Evolutionary conservation across 495 filamentous ascomycete species (phyloP).

Genomic region (Daldinia childiae): DNA sequence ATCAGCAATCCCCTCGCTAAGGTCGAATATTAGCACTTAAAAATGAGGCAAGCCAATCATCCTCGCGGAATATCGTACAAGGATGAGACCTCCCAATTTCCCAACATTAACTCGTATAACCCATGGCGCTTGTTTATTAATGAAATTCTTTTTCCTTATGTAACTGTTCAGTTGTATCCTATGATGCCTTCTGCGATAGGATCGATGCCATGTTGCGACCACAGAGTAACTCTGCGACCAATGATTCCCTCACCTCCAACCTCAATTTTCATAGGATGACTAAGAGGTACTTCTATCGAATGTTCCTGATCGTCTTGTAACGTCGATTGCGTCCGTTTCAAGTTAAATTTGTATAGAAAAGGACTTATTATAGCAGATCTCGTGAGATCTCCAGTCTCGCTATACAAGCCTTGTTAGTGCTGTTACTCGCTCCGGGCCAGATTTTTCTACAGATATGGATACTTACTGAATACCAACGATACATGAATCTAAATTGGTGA

Average conservation of each 20-base stretch:
- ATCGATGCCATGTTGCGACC: conserved; percentile 32
- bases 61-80: no score
- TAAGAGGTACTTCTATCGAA: conserved; percentile 46
- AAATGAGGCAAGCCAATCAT: no score
- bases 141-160: neutral
- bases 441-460: neutral
- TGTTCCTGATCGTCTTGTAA: neutral
- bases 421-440: neutral
- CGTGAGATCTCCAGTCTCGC: conserved; percentile 52
- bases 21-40: no score
- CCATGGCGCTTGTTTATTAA: neutral
- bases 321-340: conserved; percentile 5
- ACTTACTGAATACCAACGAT: conserved; percentile 49
- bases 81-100: neutral
- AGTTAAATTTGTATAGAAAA: conserved; percentile 48
- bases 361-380: conserved; percentile 47
- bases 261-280: conserved; percentile 48
- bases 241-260: conserved; percentile 58
- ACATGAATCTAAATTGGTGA: conserved; percentile 18
- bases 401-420: conserved; percentile 27
- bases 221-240: conserved; percentile 56
- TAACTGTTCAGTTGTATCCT: conserved; percentile 50
- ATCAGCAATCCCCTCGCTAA: no score
- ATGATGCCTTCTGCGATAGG: conserved; percentile 58
- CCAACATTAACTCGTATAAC: neutral